Conservation (phyloP, 2,329 filamentous ascomycete genomes). For the Paecilomyces variotii region DNA sequence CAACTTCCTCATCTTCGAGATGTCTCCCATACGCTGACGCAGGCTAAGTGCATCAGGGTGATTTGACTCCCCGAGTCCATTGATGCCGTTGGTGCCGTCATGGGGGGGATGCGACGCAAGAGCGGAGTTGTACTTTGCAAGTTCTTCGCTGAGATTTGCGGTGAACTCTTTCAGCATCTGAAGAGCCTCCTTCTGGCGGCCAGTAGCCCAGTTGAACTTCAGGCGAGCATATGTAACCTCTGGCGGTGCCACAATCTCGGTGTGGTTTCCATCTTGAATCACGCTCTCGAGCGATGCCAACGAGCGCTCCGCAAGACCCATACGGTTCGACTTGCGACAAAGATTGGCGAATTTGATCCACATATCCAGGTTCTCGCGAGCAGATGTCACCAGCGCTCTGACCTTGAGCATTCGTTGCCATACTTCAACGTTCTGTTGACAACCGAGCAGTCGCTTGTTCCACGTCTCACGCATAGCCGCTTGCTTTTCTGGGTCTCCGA, state of each 20-base stretch:
- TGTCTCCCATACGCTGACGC: conserved; percentile 37
- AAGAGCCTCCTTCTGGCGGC: conserved; percentile 56
- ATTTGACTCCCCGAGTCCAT: conserved; percentile 36
- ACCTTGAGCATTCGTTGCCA: conserved; percentile 98
- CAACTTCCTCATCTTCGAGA: conserved; percentile 56
- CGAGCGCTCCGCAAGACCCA: conserved; percentile 91
- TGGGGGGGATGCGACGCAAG: conserved; percentile 29
- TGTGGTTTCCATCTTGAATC: conserved; percentile 42
- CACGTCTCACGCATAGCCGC: conserved; percentile 87
- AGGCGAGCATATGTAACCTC: conserved; percentile 93
- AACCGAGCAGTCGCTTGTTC: conserved; percentile 90
- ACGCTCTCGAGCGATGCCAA: conserved; percentile 80
- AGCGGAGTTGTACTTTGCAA: conserved; percentile 39
- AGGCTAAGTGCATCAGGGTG: conserved; percentile 31
- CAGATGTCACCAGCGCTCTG: conserved; percentile 81
- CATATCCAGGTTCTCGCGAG: conserved; percentile 94
- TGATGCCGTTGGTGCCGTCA: conserved; percentile 40
- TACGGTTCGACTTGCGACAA: conserved; percentile 90
- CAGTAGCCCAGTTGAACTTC: conserved; percentile 92
- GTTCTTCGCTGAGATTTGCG: conserved; percentile 50
- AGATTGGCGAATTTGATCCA: conserved; percentile 99
- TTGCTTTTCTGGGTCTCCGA: conserved; percentile 71
- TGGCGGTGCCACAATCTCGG: conserved; percentile 44
- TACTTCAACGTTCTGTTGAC: conserved; percentile 93
- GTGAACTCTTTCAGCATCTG: conserved; percentile 57